A percentile compares a stretch with the other conserved stretches of the same genome.
Conservation (phyloP, 805 yeast species). For the Wickerhamiella alocasiicola region DNA sequence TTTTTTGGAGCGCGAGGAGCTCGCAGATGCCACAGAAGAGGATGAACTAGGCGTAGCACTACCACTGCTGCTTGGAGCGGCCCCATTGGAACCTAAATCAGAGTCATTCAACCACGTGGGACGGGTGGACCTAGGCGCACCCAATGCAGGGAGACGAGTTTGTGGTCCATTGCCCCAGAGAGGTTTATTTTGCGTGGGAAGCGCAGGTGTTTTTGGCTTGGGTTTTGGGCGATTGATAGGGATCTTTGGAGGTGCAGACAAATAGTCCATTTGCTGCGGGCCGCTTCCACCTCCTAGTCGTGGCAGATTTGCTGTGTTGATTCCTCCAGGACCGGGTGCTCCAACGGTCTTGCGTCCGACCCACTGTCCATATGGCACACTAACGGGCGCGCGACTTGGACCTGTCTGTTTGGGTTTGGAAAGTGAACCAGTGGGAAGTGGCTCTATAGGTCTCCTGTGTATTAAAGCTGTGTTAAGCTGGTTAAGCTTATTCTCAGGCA, state of each 20-base stretch:
- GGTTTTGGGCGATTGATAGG: slow-evolving; percentile 6
- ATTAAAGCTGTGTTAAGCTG: slow-evolving; percentile 10
- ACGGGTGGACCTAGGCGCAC: slow-evolving; percentile 32
- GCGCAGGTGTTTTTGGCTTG: background rate
- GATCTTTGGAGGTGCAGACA: slow-evolving; percentile 16
- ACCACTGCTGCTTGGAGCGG: background rate
- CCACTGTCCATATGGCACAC: slow-evolving; percentile 6
- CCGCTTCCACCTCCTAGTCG: slow-evolving; percentile 12
- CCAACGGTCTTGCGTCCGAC: background rate
- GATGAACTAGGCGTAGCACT: background rate
- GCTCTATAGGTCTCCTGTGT: slow-evolving; percentile 4
- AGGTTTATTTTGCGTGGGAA: background rate
- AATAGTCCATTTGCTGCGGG: background rate
- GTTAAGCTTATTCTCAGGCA: slow-evolving; percentile 2
- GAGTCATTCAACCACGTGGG: slow-evolving; percentile 34
- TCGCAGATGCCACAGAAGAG: slow-evolving; percentile 14
- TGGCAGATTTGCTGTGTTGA: slow-evolving; percentile 14
- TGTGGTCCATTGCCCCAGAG: slow-evolving; percentile 12
- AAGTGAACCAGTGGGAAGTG: no score
- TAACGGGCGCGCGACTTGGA: background rate
- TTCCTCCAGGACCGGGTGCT: background rate
- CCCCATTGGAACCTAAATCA: slow-evolving; percentile 28
- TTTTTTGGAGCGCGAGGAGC: slow-evolving; percentile 16
- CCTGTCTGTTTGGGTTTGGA: no score
- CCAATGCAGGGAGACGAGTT: slow-evolving; percentile 15